Evolutionary conservation across 129 eudicot species (phyloP), one percentile per base, ranked within the genome.

Genomic region (Solidago caesia): DNA sequence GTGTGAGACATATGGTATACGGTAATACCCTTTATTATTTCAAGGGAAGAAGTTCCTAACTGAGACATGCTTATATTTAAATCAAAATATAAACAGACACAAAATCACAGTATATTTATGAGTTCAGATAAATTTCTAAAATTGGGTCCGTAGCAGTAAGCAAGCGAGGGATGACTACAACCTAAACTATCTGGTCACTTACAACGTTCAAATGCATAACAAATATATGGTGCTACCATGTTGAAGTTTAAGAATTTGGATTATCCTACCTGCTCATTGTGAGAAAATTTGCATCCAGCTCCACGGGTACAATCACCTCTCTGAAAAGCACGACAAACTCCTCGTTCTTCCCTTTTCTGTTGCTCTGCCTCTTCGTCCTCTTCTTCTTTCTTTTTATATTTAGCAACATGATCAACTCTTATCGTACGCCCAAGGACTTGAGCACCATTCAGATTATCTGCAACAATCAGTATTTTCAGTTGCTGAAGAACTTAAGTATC

Each of bases 261-360:
- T 44, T 6, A 63, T 64, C 89, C 72, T 84, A 93, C 98, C 77
- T 88, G 92, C 68, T 89, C 93, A 67, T 94, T 84, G 72, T 94
- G 99, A 58, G 99, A 94, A 41, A 91, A 94, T 73, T 58, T 91
- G 91, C 99, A 94, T 76, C 88, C 85, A 83, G 79, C 93, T 12
- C 99, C 99, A 78, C 92, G 90, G 9, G 84, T 88, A 60, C 98
- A 94, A 45, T 90, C 91, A 48, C 98, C 98, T 80, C 71, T 90
- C 56, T 93, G 98, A 70, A 93, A 93, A 81, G 98, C 96, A 68
- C 97, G 96, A 63, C 99, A 94, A 0, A 94, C 97, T 15, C 99
- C 98, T 16, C 97, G 86, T 61, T 72, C 97, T 81, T 94, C 99
- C 80, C 99, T 71, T 81, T 91, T 93, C 80, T 80, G 71, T 79